These are phyloP conservation scores for Echium plantagineum DNA, from an alignment of 257 asterid species.

Conservation along the genomic window DNA sequence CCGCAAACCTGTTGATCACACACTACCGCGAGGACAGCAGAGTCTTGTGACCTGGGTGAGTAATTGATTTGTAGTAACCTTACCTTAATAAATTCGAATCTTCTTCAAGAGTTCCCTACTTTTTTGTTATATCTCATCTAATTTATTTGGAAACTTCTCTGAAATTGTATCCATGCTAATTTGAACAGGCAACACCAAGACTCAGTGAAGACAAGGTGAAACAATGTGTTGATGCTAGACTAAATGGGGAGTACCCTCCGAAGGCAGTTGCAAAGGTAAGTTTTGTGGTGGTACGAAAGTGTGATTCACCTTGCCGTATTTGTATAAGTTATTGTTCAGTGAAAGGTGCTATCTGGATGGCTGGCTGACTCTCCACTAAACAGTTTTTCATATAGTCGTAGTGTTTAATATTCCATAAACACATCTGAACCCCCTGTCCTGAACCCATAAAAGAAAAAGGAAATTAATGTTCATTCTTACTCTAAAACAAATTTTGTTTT, in stretches of 20 bases:
- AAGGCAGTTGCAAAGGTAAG: slow-evolving; percentile 77
- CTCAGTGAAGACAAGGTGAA: slow-evolving; percentile 65
- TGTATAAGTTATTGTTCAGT: too few relatives aligned
- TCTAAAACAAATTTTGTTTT: background rate
- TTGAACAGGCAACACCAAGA: slow-evolving; percentile 62
- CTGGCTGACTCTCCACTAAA: too few relatives aligned
- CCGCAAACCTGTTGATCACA: slow-evolving; percentile 71
- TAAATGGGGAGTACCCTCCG: slow-evolving; percentile 49
- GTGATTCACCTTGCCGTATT: background rate
- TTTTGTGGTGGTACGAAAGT: background rate
- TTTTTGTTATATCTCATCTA: background rate
- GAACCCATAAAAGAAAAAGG: too few relatives aligned
- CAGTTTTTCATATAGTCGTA: too few relatives aligned
- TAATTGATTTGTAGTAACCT: slow-evolving; percentile 1
- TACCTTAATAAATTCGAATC: background rate
- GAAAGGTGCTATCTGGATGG: too few relatives aligned
- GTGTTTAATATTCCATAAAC: too few relatives aligned
- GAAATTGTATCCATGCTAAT: slow-evolving; percentile 7
- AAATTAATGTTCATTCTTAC: too few relatives aligned
- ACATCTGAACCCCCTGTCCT: too few relatives aligned
- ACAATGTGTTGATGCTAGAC: slow-evolving; percentile 60
- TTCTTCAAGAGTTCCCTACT: background rate
- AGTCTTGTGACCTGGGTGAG: slow-evolving; percentile 78
- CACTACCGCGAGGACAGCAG: slow-evolving; percentile 71
- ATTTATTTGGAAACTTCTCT: background rate